Evolutionary conservation across 2,329 filamentous ascomycete species (phyloP).

Genomic region (Fusarium metavorans): DNA sequence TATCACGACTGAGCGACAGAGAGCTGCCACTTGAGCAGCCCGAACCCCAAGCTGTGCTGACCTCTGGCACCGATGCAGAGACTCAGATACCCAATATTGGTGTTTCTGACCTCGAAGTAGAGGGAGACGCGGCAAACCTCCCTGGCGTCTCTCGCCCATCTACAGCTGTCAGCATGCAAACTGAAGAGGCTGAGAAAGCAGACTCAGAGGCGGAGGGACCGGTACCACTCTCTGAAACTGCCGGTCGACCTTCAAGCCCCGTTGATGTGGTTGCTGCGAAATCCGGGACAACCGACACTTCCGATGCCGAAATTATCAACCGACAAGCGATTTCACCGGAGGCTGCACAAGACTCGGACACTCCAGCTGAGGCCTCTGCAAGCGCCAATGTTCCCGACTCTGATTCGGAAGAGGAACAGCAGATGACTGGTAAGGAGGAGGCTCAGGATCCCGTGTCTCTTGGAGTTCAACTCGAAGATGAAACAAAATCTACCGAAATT

Average conservation of each 20-base stretch:
- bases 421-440: not conserved
- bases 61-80: not conserved
- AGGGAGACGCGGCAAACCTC: not conserved
- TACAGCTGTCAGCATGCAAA: not conserved
- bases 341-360: not conserved
- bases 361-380: not conserved
- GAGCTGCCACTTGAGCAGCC: not conserved
- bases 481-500: not conserved
- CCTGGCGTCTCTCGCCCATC: not conserved
- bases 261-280: not conserved
- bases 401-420: not conserved
- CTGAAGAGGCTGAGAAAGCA: not conserved
- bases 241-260: not conserved
- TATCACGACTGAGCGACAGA: not conserved
- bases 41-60: not conserved
- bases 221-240: not conserved
- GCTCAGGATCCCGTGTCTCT: not conserved
- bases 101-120: not conserved
- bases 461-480: not conserved
- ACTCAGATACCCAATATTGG: not conserved
- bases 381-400: not conserved
- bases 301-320: not conserved
- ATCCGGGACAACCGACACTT: not conserved
- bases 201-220: not conserved
- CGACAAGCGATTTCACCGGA: not conserved